Percentiles rank a stretch among this genome's conserved stretches.
Conservation (phyloP, 768 basidiomycete genomes). For the Pleurotus cornucopiae region DNA sequence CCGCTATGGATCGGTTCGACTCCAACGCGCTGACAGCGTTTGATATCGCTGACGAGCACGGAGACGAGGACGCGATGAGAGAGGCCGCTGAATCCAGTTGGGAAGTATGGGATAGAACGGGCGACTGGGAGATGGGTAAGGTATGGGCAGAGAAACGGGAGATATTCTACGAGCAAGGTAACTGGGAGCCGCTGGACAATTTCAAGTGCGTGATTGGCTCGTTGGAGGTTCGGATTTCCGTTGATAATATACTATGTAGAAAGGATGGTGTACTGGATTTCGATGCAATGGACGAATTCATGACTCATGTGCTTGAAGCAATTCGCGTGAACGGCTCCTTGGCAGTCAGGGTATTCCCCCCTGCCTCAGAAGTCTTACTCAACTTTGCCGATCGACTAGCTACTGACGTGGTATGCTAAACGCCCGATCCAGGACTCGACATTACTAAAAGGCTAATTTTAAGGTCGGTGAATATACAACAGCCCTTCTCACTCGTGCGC, state of each 20-base stretch:
- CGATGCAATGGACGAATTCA: slow-evolving; percentile 91
- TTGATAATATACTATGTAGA: slow-evolving; percentile 25
- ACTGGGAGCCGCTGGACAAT: slow-evolving; percentile 82
- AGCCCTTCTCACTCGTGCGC: slow-evolving; percentile 70
- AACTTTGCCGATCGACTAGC: slow-evolving; percentile 84
- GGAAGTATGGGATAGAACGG: slow-evolving; percentile 64
- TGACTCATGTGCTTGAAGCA: slow-evolving; percentile 59
- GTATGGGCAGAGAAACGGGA: slow-evolving; percentile 96
- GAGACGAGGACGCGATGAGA: slow-evolving; percentile 74
- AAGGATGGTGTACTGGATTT: slow-evolving; percentile 70
- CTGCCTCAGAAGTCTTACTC: slow-evolving; percentile 68
- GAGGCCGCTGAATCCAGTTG: slow-evolving; percentile 82
- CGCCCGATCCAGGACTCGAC: background rate
- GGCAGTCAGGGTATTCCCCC: slow-evolving; percentile 86
- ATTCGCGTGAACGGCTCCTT: slow-evolving; percentile 73
- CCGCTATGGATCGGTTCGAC: slow-evolving; percentile 87
- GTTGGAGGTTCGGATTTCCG: background rate
- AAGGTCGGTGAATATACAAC: slow-evolving; percentile 88
- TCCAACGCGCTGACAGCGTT: slow-evolving; percentile 83
- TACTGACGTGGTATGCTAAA: slow-evolving; percentile 66
- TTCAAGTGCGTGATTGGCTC: slow-evolving; percentile 50
- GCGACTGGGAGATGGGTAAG: slow-evolving; percentile 89
- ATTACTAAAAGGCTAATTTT: background rate
- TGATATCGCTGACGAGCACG: slow-evolving; percentile 74
- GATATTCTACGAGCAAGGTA: slow-evolving; percentile 82